These are phyloP conservation scores for Sicyos edulis DNA, from an alignment of 306 rosid genomes.

Conservation along the genomic window DNA sequence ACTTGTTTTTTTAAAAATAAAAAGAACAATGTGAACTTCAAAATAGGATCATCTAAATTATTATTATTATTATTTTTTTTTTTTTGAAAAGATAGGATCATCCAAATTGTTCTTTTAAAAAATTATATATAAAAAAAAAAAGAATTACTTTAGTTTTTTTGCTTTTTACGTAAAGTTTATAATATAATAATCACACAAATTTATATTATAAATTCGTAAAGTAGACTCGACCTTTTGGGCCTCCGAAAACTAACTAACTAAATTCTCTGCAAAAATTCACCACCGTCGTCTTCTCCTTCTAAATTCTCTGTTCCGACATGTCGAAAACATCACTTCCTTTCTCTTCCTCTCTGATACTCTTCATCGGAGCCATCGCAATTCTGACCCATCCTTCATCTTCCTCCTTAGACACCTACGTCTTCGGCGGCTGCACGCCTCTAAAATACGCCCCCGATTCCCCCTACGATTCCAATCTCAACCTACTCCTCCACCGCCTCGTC, in stretches of 20 bases:
- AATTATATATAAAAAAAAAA: no score
- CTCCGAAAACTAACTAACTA: neutral
- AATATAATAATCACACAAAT: neutral
- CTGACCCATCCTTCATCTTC: slow-evolving; percentile 29
- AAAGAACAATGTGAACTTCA: no score
- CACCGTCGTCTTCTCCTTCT: slow-evolving; percentile 17
- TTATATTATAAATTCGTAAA: no score
- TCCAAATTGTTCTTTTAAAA: no score
- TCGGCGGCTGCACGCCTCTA: slow-evolving; percentile 66
- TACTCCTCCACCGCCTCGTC: slow-evolving; percentile 63
- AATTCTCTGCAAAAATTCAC: no score
- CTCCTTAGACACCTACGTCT: slow-evolving; percentile 46
- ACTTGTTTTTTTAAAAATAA: no score
- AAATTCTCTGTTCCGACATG: slow-evolving; percentile 49
- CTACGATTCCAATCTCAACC: slow-evolving; percentile 64
- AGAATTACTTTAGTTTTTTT: no score
- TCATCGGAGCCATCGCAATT: slow-evolving; percentile 21
- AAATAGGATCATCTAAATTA: no score
- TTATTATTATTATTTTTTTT: no score
- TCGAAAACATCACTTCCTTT: slow-evolving; percentile 21
- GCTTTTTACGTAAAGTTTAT: slow-evolving; percentile 6
- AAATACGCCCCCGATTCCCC: slow-evolving; percentile 50
- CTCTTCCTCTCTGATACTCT: neutral
- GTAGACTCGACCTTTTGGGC: neutral
- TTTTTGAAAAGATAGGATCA: no score